Percentiles rank a stretch among this genome's conserved stretches.
phyloP scores from a whole-genome alignment of 768 basidiomycete species.

The Suillus plorans region DNA sequence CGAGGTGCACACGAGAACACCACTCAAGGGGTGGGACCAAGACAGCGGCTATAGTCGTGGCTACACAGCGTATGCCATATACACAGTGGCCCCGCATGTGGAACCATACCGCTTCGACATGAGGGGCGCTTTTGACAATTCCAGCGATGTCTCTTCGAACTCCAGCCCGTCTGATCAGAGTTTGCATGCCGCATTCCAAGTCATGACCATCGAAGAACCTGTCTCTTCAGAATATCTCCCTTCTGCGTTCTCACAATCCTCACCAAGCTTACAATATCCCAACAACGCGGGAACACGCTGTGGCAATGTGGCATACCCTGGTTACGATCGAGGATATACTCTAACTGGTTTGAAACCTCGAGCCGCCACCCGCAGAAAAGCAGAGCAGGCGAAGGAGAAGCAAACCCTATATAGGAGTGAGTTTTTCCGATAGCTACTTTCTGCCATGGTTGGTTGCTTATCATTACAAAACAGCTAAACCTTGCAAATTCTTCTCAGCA shows the following conservation, averaged over 20 bases:
- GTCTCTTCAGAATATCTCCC: background rate
- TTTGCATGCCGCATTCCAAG: background rate
- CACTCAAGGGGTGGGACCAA: background rate
- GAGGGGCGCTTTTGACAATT: background rate
- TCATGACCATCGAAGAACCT: background rate
- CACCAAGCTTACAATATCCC: background rate
- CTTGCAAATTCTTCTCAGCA: conserved; percentile 53
- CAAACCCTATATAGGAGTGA: conserved; percentile 30
- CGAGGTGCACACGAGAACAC: background rate
- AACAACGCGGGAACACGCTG: background rate
- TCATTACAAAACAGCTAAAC: conserved; percentile 46
- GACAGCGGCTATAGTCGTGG: background rate
- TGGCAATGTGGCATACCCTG: background rate
- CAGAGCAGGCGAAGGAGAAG: conserved; percentile 21
- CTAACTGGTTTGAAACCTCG: background rate
- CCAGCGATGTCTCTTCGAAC: background rate
- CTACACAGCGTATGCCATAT: background rate
- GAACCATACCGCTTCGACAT: background rate
- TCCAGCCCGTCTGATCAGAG: background rate
- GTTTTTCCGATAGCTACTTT: conserved; percentile 1
- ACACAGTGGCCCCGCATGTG: background rate
- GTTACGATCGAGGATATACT: background rate
- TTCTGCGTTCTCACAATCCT: background rate
- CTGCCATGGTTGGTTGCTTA: background rate
- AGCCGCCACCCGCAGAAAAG: conserved; percentile 4